Base-by-base conservation (phyloP, 1,284 basidiomycete species). In the Cerioporus squamosus region DNA sequence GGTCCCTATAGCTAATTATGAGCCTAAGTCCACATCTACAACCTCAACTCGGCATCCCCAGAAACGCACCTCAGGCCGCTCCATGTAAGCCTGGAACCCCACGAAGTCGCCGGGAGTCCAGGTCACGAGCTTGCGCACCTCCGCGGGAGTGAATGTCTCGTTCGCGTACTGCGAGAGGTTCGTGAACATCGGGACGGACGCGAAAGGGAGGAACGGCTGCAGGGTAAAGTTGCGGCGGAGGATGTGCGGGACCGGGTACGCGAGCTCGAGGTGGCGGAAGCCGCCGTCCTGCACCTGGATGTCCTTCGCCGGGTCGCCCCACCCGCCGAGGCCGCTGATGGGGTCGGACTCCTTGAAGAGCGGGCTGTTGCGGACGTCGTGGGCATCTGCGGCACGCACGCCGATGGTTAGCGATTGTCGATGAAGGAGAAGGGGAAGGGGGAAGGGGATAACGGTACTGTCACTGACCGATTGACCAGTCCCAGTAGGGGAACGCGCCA, bases 401-500 rank as follows among this genome's bases (percentile, higher is more conserved):
- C 31, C 18, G n/a, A 36, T 7, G 6, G 10, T 29, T 15, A 36
- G 9, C n/a, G 10, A 10, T 29, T 29, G 10, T 10, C 29, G 29
- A 10, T 5, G n/a, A 12, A 3, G 23, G n/a, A 10, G 33, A 23
- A 29, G 53, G 39, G 10, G n/a, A 12, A 5, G 39, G 44, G n/a
- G 23, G n/a, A 20, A 15, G 23, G 12, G 26, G 22, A 9, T 8
- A 17, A 7, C 24, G 31, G 17, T 9, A 10, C 0, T 6, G n/a
- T 29, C 5, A 26, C 62, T 6, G 18, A 75, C 77, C 76, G 24
- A 67, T 55, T 10, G 69, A 70, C 77, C 77, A 77, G 56, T 79
- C 55, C 77, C 77, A 78, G 60, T 79, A 79, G 0, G 77, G 77
- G 6, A 67, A 66, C 1, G 65, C 63, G 6, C 75, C 76, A 0